Percentiles rank a stretch among this genome's conserved stretches.
These are phyloP conservation scores for Aegle marmelos DNA, from an alignment of 345 rosid species.

Conservation along the genomic window DNA sequence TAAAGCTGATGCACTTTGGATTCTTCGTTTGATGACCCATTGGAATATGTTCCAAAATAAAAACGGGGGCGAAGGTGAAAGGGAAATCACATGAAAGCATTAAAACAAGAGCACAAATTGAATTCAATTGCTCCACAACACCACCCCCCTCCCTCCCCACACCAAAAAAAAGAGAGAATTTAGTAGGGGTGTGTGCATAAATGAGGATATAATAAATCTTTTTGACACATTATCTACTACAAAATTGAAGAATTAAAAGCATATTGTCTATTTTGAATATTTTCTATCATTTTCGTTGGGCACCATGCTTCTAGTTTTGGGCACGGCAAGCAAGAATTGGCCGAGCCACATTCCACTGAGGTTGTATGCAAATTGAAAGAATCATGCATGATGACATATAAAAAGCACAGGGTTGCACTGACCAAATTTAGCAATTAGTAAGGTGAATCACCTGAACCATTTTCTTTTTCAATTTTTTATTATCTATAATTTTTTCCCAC, in stretches of 20 bases:
- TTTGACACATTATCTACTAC: no score
- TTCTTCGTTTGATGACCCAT: not conserved
- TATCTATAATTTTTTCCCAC: no score
- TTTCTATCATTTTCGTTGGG: not conserved
- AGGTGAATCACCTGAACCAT: not conserved
- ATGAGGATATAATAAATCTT: no score
- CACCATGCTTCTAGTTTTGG: not conserved
- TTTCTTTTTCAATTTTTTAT: no score
- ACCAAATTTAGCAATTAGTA: not conserved
- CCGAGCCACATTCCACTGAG: no score
- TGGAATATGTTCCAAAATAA: constrained; percentile 3
- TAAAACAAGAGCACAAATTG: not conserved
- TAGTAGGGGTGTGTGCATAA: no score
- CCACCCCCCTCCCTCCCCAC: no score
- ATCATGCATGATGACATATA: no score
- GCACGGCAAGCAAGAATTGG: no score
- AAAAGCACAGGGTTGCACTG: not conserved
- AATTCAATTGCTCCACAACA: not conserved
- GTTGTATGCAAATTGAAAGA: no score
- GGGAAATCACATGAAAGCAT: not conserved
- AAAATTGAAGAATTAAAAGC: no score
- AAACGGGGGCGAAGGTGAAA: not conserved
- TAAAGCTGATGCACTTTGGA: not conserved
- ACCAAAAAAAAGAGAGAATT: not conserved
- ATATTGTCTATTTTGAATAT: no score